These are phyloP conservation scores for Bretziella fagacearum DNA, from an alignment of 2,329 filamentous ascomycete genomes.

Conservation along the genomic window DNA sequence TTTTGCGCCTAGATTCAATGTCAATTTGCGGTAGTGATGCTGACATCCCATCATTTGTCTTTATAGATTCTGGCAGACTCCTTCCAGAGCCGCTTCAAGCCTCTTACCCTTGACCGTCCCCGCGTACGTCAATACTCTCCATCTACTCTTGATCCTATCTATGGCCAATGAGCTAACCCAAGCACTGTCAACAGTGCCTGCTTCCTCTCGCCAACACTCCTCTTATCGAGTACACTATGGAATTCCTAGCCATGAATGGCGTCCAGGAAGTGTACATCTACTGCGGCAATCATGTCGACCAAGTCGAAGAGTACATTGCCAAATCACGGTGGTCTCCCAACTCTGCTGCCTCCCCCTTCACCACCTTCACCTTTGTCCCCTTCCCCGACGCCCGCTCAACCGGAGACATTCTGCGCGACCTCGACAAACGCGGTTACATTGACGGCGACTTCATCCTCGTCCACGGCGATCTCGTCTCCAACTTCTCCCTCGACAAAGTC, in stretches of 20 bases:
- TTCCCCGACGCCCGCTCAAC: slow-evolving; percentile 69
- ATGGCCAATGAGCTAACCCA: slow-evolving; percentile 14
- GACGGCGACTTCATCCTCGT: slow-evolving; percentile 83
- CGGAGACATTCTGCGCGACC: slow-evolving; percentile 85
- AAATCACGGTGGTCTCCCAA: slow-evolving; percentile 53
- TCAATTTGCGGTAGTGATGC: slow-evolving; percentile 6
- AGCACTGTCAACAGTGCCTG: slow-evolving; percentile 60
- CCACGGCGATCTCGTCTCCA: slow-evolving; percentile 83
- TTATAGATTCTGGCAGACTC: slow-evolving; percentile 73
- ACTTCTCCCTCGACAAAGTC: slow-evolving; percentile 65
- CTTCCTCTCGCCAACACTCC: slow-evolving; percentile 85
- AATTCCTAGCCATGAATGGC: slow-evolving; percentile 86
- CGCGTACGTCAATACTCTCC: slow-evolving; percentile 41
- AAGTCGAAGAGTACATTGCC: slow-evolving; percentile 74
- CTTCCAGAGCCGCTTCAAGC: slow-evolving; percentile 80
- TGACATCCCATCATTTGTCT: slow-evolving; percentile 14
- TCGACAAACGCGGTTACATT: slow-evolving; percentile 73
- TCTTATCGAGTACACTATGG: slow-evolving; percentile 91
- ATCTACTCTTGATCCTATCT: not conserved
- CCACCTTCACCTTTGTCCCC: slow-evolving; percentile 65
- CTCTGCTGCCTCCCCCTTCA: slow-evolving; percentile 48
- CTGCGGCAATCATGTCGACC: slow-evolving; percentile 69
- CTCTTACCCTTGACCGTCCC: slow-evolving; percentile 76
- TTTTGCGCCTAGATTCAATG: slow-evolving; percentile 16
- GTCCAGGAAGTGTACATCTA: slow-evolving; percentile 93